Evolutionary conservation across 768 basidiomycete genomes (phyloP).

Genomic region (Hygrocybe coccinea): DNA sequence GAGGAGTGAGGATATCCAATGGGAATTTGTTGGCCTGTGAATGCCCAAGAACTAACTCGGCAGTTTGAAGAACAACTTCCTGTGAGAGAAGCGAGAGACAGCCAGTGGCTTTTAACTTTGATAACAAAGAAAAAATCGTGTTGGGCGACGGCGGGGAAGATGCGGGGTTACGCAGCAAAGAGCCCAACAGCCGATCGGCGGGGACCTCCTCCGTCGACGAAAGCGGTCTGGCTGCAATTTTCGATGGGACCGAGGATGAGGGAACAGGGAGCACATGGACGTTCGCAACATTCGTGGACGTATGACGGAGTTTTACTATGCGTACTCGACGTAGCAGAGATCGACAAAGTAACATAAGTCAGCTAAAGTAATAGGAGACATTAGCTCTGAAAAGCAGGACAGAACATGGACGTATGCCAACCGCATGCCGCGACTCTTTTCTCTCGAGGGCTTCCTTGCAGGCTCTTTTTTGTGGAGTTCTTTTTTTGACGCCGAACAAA

Average conservation of each 20-base stretch:
- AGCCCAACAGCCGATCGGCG: neutral
- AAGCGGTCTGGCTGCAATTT: neutral
- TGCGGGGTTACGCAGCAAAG: neutral
- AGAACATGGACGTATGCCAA: constrained; percentile 24
- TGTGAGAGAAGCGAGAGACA: neutral
- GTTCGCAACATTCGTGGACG: neutral
- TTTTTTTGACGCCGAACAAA: too few relatives aligned
- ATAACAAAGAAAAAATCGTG: neutral
- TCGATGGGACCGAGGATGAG: neutral
- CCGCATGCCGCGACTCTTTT: constrained; percentile 52
- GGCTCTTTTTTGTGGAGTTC: too few relatives aligned
- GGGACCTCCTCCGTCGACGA: neutral
- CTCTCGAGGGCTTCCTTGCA: neutral
- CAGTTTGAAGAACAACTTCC: neutral
- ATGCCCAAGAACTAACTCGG: constrained; percentile 21
- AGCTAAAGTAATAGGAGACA: constrained; percentile 30
- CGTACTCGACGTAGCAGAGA: constrained; percentile 48
- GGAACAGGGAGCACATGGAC: neutral
- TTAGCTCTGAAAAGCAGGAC: neutral
- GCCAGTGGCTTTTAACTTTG: neutral
- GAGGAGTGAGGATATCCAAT: constrained; percentile 18
- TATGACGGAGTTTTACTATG: constrained; percentile 9
- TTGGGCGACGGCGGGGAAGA: neutral
- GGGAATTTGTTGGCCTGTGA: constrained; percentile 7
- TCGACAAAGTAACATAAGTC: constrained; percentile 77